Base-by-base conservation (phyloP, 75 land plant species). In the Azolla pinnata region DNA sequence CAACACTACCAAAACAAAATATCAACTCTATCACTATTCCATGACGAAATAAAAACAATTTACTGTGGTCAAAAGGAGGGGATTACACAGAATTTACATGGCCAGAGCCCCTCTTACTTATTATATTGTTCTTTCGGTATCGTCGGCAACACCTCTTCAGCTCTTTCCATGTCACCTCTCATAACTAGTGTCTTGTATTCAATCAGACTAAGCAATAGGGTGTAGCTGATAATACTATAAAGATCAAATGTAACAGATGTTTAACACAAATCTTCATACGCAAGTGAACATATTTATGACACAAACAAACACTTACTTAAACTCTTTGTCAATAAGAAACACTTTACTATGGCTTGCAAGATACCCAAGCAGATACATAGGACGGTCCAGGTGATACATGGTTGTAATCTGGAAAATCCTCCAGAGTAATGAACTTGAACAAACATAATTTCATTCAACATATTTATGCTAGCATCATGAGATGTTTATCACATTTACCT, bases 321-420 rank as follows among this genome's bases (percentile, higher is more conserved):
- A 93, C 63, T 93, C 98, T 68, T 93, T 93, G 79, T 93, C 98
- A 40, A 93, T 93, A 7, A 93, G 85, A 69, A 83, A 93, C 28
- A 93, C 98, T 29, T 83, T 67, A 62, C 98, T 93, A 62, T 93
- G 98, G 70, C 62, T 81, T 4, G 98, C 98, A 65, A 93, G 78
- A 64, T 93, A 93, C 0, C 98, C 98, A 40, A 93, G 63, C 64
- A 93, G 69, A 62, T 93, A 93, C 98, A 93, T 93, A 12, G 98
- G 98, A 10, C 95, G 89, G 46, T 93, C 98, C 78, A 93, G 77
- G 54, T 93, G 98, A 67, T 80, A 93, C 98, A 93, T 93, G 31
- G 96, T 93, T 12, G 98, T 89, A 20, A 93, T 96, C 98, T 93
- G 47, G 1, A 63, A 25, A n/a, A 7, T 4, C 4, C 28, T 31